Conservation (phyloP, 2,329 filamentous ascomycete genomes). For the Botrytis medusae region DNA sequence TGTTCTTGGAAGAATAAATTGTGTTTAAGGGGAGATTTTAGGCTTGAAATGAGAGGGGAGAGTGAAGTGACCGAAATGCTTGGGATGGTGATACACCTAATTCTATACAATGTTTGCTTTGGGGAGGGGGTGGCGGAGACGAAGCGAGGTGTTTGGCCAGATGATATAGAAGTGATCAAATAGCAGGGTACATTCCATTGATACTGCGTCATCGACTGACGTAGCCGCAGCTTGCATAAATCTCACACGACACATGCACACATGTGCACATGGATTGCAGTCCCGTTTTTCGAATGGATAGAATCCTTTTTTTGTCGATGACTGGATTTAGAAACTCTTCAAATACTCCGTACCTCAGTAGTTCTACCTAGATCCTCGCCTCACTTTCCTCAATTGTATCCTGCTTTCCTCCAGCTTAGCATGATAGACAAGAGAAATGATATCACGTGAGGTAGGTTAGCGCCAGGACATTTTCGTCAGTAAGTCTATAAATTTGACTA, state of each 20-base stretch:
- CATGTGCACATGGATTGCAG: neutral
- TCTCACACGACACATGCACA: neutral
- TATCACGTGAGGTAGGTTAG: neutral
- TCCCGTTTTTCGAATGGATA: neutral
- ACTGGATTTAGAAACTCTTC: neutral
- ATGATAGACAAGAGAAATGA: too few species aligned
- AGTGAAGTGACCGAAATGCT: neutral
- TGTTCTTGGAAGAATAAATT: neutral
- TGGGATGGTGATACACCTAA: neutral
- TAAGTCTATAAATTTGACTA: neutral
- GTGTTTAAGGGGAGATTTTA: neutral
- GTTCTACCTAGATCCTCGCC: neutral
- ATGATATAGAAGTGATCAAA: neutral
- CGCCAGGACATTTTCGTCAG: neutral
- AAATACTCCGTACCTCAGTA: neutral
- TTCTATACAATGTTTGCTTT: neutral
- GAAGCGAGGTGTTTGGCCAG: neutral
- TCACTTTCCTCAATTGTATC: neutral
- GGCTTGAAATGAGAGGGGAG: neutral
- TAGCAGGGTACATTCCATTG: neutral
- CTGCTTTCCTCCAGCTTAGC: neutral
- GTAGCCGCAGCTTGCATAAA: neutral
- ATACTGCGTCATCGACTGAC: neutral
- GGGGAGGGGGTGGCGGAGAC: neutral
- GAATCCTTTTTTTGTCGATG: neutral